Evolutionary conservation across 495 filamentous ascomycete species (phyloP).

Genomic region (Trypethelium eluteriae): DNA sequence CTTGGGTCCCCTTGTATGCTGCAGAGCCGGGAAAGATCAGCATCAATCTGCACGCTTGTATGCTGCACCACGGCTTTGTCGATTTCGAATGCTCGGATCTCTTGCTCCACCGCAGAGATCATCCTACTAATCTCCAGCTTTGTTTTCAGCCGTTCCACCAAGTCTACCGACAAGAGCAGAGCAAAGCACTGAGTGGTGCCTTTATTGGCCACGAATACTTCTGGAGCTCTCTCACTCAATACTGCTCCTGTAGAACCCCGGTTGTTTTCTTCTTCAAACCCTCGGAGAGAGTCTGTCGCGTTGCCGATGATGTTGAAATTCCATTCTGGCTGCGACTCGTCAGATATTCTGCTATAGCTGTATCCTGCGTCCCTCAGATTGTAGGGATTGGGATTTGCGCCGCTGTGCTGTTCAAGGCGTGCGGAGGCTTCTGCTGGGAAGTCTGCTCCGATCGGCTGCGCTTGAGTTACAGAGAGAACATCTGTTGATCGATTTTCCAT

Average conservation of each 20-base stretch:
- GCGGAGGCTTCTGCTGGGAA: too few species aligned
- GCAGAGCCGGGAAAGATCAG: not conserved
- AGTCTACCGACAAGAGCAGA: not conserved
- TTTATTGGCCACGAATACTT: not conserved
- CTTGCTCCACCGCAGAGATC: not conserved
- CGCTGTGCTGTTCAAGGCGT: too few species aligned
- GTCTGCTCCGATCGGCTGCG: too few species aligned
- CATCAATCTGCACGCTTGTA: not conserved
- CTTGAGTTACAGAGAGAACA: too few species aligned
- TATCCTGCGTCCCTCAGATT: too few species aligned
- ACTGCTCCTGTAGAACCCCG: not conserved
- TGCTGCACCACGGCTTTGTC: not conserved
- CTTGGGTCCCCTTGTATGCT: not conserved
- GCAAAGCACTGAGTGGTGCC: not conserved
- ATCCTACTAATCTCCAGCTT: not conserved
- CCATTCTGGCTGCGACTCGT: not conserved
- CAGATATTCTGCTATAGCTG: too few species aligned
- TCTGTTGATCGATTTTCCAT: too few species aligned
- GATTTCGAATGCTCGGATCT: not conserved
- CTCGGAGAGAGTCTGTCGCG: not conserved
- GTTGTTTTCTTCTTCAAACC: not conserved
- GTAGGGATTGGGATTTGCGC: too few species aligned
- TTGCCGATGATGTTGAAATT: not conserved
- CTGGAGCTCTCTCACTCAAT: not conserved
- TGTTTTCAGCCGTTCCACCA: not conserved